A percentile compares a stretch with the other conserved stretches of the same genome.
phyloP scores from a whole-genome alignment of 1,284 basidiomycete species.

The Thecaphora thlaspeos region DNA sequence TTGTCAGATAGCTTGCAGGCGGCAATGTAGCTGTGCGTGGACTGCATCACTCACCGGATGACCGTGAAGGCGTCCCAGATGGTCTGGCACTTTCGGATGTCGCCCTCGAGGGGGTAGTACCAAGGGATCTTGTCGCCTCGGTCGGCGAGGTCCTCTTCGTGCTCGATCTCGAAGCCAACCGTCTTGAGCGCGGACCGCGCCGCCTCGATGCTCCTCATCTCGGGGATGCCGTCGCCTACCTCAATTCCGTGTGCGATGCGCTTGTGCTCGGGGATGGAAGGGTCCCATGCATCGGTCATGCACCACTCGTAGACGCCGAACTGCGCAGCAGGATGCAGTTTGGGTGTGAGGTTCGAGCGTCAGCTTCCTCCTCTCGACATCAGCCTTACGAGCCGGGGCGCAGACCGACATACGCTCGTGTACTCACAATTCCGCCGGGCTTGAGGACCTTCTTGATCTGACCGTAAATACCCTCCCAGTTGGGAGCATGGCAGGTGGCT shows the following conservation, averaged over 20 bases:
- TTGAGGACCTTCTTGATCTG: slow-evolving; percentile 94
- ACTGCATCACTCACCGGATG: slow-evolving; percentile 13
- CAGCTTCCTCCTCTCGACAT: too few relatives aligned
- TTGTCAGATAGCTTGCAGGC: not conserved
- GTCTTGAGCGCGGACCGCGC: slow-evolving; percentile 76
- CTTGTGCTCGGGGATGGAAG: slow-evolving; percentile 83
- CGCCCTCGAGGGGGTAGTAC: slow-evolving; percentile 96
- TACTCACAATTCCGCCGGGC: slow-evolving; percentile 86
- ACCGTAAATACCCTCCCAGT: slow-evolving; percentile 91
- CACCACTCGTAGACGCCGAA: slow-evolving; percentile 99
- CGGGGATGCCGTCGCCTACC: slow-evolving; percentile 92
- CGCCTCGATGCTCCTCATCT: slow-evolving; percentile 79
- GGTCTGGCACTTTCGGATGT: slow-evolving; percentile 87
- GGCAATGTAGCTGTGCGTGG: too few relatives aligned
- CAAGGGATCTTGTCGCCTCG: slow-evolving; percentile 77
- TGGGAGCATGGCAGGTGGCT: slow-evolving; percentile 93
- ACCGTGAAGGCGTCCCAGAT: slow-evolving; percentile 71
- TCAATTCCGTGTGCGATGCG: slow-evolving; percentile 75
- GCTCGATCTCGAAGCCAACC: slow-evolving; percentile 85
- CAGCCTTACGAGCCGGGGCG: too few relatives aligned
- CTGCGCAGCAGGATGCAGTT: slow-evolving; percentile 58
- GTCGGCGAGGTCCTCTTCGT: slow-evolving; percentile 92
- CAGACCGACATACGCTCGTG: not conserved
- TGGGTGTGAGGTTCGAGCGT: too few relatives aligned
- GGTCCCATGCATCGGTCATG: slow-evolving; percentile 94